A percentile compares a stretch with the other conserved stretches of the same genome.
phyloP scores from a whole-genome alignment of 495 filamentous ascomycete genomes.

The Saxophila tyrrhenica region DNA sequence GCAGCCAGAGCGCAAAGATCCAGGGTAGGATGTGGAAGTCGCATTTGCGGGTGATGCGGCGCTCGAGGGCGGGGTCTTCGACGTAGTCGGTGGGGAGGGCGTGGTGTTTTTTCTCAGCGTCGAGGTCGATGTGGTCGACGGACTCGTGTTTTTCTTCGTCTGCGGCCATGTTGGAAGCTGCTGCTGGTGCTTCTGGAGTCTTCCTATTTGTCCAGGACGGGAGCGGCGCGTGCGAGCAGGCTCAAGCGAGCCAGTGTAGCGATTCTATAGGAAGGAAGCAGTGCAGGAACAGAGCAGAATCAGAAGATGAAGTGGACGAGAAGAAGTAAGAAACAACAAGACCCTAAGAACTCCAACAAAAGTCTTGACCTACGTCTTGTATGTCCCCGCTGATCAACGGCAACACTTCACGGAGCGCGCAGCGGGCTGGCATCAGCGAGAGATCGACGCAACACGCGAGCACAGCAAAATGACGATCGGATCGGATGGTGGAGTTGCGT shows the following conservation, averaged over 20 bases:
- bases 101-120: neutral
- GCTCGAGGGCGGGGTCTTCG: conserved; percentile 21
- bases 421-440: too few relatives aligned
- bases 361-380: neutral
- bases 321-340: neutral
- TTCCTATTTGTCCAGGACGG: too few relatives aligned
- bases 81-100: neutral
- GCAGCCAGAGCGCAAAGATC: conserved; percentile 41
- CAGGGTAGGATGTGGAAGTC: conserved; percentile 37
- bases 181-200: too few relatives aligned
- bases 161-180: neutral
- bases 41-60: conserved; percentile 27
- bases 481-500: too few relatives aligned
- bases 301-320: too few relatives aligned
- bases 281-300: too few relatives aligned
- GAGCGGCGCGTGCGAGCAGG: too few relatives aligned
- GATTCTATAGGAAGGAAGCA: neutral
- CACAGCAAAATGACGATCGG: too few relatives aligned
- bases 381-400: neutral
- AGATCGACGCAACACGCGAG: neutral
- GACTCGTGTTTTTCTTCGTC: neutral
- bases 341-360: too few relatives aligned
- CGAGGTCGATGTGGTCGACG: neutral
- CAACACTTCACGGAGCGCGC: neutral
- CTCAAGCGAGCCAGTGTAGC: too few relatives aligned